Conservation (phyloP, 2,329 filamentous ascomycete species). For the Fulvia fulva region DNA sequence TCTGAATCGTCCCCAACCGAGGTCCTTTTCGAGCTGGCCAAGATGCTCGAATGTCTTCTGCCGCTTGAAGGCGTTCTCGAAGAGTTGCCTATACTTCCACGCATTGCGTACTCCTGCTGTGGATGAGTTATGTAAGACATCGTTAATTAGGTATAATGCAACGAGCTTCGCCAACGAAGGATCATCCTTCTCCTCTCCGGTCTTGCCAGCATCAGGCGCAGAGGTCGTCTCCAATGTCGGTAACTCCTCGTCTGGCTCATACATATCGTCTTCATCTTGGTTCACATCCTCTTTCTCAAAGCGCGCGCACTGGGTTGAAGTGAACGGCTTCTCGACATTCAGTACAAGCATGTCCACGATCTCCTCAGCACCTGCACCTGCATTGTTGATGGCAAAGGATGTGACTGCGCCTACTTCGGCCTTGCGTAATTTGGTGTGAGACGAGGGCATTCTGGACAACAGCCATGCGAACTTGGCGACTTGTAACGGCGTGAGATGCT, state of each 20-base stretch:
- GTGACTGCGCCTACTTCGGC: conserved; percentile 84
- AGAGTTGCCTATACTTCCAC: conserved; percentile 79
- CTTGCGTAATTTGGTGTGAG: conserved; percentile 68
- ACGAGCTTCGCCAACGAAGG: conserved; percentile 71
- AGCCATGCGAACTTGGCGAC: conserved; percentile 82
- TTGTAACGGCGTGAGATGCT: conserved; percentile 73
- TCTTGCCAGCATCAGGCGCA: conserved; percentile 23
- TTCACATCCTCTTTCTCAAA: conserved; percentile 47
- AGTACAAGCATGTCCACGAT: conserved; percentile 83
- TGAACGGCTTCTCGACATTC: conserved; percentile 75
- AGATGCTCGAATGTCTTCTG: conserved; percentile 71
- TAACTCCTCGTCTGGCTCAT: conserved; percentile 34
- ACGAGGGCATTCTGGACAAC: conserved; percentile 75
- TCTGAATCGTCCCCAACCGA: conserved; percentile 75
- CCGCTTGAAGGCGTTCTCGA: conserved; percentile 67
- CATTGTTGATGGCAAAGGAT: conserved; percentile 83
- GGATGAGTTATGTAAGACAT: conserved; percentile 73
- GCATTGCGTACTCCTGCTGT: conserved; percentile 76
- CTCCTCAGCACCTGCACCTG: conserved; percentile 79
- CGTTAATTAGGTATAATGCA: conserved; percentile 73
- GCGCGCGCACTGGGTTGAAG: conserved; percentile 64
- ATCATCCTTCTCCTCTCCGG: conserved; percentile 53
- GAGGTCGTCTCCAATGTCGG: conserved; percentile 37
- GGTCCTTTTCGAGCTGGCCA: conserved; percentile 66
- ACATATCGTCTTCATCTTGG: conserved; percentile 37